Conservation (phyloP, 805 yeast genomes). For the Millerozyma acaciae region DNA sequence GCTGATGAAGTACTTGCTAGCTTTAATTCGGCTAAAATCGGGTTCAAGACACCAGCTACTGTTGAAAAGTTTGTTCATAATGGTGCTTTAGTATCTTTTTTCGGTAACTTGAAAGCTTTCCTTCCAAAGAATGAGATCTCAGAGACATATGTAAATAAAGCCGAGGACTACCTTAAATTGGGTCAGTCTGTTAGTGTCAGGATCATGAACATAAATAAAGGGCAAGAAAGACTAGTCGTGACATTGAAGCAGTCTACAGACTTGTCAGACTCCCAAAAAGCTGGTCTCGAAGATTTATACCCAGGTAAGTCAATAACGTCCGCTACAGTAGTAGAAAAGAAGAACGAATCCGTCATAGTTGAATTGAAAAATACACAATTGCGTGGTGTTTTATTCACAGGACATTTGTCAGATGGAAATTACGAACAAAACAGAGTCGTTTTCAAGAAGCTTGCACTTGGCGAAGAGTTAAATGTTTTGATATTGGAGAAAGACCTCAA, state of each 20-base stretch:
- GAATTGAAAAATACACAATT: constrained; percentile 50
- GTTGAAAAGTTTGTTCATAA: constrained; percentile 64
- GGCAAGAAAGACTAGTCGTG: constrained; percentile 56
- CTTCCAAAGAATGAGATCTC: constrained; percentile 86
- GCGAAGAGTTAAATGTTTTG: constrained; percentile 57
- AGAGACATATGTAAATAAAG: constrained; percentile 76
- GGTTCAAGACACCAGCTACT: constrained; percentile 63
- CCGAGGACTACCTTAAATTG: constrained; percentile 70
- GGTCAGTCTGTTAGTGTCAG: constrained; percentile 82
- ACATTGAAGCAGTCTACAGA: constrained; percentile 68
- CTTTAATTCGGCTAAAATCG: constrained; percentile 38
- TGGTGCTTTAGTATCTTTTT: constrained; percentile 84
- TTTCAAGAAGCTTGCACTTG: constrained; percentile 60
- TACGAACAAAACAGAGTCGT: constrained; percentile 66
- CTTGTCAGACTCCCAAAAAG: constrained; percentile 43
- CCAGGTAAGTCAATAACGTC: constrained; percentile 62
- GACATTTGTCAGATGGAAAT: constrained; percentile 75
- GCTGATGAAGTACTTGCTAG: constrained; percentile 47
- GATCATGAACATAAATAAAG: constrained; percentile 52
- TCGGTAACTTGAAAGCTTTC: constrained; percentile 72
- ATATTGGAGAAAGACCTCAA: constrained; percentile 64
- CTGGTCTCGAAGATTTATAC: constrained; percentile 43
- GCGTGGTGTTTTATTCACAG: constrained; percentile 68
- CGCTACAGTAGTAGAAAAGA: constrained; percentile 66
- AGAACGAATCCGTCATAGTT: constrained; percentile 67